Conservation (phyloP, 2,329 filamentous ascomycete species). For the Diatrype stigma region DNA sequence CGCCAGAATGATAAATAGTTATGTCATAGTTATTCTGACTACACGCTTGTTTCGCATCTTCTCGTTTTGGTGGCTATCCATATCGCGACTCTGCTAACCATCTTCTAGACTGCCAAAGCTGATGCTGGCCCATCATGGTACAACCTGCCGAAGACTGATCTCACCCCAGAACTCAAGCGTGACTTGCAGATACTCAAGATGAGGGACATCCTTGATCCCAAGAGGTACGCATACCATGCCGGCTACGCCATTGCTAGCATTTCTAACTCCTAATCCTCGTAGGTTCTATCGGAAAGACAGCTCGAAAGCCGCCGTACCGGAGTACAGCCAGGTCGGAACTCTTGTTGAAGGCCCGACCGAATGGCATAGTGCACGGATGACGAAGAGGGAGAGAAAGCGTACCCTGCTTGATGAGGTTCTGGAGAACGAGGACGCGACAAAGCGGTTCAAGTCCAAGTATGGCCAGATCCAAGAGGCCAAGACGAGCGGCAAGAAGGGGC, state of each 20-base stretch:
- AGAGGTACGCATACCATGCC: constrained; percentile 36
- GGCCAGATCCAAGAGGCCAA: constrained; percentile 77
- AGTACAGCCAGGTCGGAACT: constrained; percentile 76
- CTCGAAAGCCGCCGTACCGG: constrained; percentile 65
- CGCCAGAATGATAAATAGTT: constrained; percentile 53
- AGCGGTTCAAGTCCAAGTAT: constrained; percentile 84
- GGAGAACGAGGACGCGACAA: constrained; percentile 58
- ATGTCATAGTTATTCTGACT: constrained; percentile 73
- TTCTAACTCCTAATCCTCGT: background rate
- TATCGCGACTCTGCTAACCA: constrained; percentile 9
- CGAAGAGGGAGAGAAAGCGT: constrained; percentile 81
- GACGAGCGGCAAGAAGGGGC: constrained; percentile 80
- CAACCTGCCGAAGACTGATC: constrained; percentile 75
- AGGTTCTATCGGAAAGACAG: constrained; percentile 81
- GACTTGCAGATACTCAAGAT: constrained; percentile 88
- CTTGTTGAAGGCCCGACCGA: constrained; percentile 85
- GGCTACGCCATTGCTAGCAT: background rate
- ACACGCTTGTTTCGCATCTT: constrained; percentile 14
- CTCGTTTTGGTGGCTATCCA: constrained; percentile 5
- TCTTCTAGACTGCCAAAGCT: constrained; percentile 30
- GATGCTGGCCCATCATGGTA: constrained; percentile 83
- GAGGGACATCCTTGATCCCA: constrained; percentile 82
- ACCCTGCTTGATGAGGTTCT: constrained; percentile 85
- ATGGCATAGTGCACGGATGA: constrained; percentile 74
- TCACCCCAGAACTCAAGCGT: constrained; percentile 81